Evolutionary conservation across 2,329 filamentous ascomycete species (phyloP), one percentile per base, ranked within the genome.

Genomic region (Fusarium secorum): DNA sequence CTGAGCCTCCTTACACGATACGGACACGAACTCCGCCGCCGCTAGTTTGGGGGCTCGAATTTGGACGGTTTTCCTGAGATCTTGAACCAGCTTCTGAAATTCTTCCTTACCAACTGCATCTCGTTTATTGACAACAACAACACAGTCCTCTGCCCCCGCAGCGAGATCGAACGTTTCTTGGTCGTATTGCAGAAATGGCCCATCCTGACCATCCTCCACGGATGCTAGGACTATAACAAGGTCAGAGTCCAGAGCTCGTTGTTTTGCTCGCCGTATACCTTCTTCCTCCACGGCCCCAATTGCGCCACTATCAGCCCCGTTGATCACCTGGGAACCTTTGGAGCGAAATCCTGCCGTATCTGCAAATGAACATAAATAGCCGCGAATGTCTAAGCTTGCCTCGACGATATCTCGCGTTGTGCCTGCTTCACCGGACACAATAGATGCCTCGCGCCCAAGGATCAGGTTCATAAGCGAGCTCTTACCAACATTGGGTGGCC

Each of bases 371-470:
- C 95, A 97, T 53, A 97, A 89, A 83, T 93, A 99, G 0, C 96
- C 96, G 1, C 91, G 90, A 51, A 99, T 86, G 81, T 99, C 96
- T 30, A 99, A 86, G 32, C 92, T 92, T 1, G 96, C 93, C 82
- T 99, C 96, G 15, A 99, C 91, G 56, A 99, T 91, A 82, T 99
- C 96, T 66, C 96, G 85, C 11, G 96, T 99, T 1, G 96, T 99
- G 0, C 96, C 96, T 41, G 94, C 94, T 82, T 98, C 95, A 2
- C 90, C 87, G 46, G 94, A 97, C 11, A 99, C 96, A 75, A 99
- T 99, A 7, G 95, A 97, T 5, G 96, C 96, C 79, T 98, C 95
- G 56, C 95, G 87, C 0, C 96, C 95, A 6, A 98, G 93, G 54
- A 99, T 88, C 26, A 90, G 85, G 78, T 99, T 99, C 81, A 99